Conservation (phyloP, 192 early-diverging fungal genomes). For the Backusella morwellensis region DNA sequence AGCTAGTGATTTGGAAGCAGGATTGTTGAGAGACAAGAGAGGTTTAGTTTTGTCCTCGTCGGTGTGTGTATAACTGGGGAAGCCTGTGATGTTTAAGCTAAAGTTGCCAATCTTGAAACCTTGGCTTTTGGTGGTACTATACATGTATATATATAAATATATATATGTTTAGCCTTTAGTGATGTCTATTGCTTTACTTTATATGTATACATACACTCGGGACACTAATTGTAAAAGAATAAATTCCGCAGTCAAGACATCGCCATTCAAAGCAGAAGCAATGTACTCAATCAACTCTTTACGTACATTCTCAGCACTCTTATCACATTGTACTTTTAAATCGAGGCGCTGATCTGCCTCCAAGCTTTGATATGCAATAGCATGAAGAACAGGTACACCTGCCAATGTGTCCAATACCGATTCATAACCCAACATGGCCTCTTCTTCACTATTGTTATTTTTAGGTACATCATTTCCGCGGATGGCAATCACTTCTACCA, state of each 20-base stretch:
- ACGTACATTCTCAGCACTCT: conserved; percentile 28
- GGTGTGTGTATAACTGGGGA: conserved; percentile 24
- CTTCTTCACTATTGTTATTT: neutral
- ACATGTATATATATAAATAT: neutral
- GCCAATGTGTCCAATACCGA: neutral
- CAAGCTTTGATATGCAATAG: conserved; percentile 44
- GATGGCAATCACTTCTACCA: conserved; percentile 69
- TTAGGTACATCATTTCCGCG: conserved; percentile 22
- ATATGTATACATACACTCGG: conserved; percentile 44
- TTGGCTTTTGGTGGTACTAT: conserved; percentile 40
- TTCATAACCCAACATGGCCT: neutral
- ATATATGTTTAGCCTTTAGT: neutral
- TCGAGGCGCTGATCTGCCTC: conserved; percentile 4
- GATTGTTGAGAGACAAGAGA: conserved; percentile 7
- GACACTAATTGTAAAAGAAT: conserved; percentile 69
- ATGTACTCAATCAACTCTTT: conserved; percentile 53
- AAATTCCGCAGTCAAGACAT: conserved; percentile 65
- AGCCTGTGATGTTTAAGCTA: conserved; percentile 61
- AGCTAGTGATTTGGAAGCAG: conserved; percentile 37
- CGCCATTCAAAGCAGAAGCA: conserved; percentile 55
- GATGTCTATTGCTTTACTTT: neutral
- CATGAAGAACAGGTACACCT: conserved; percentile 46
- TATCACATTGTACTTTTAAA: neutral
- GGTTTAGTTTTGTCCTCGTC: neutral
- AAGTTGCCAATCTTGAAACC: conserved; percentile 67